Evolutionary conservation across 1,139 yeast species (phyloP), one percentile per base, ranked within the genome.

Genomic region (Yamadazyma friedrichii): DNA sequence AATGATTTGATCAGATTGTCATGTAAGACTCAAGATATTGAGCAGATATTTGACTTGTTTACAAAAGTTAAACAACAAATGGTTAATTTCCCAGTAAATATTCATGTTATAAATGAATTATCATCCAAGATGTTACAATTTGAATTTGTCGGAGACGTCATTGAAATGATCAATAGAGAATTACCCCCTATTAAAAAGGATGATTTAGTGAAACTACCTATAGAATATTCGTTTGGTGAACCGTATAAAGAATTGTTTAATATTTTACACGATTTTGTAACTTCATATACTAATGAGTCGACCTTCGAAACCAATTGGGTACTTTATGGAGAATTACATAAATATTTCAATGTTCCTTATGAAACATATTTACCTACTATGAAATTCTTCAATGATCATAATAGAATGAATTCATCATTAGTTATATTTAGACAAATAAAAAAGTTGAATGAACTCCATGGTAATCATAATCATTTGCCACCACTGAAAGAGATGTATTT

Each of bases 401-500:
- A 73, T 22, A 65, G 88, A 37, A 80, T 87, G 24, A 80, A 84
- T 48, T 82, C 83, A 13, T 80, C 94, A 1, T 64, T 84, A 38
- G 62, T 75, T 20, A 74, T 86, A 4, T 84, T 87, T 61, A 76
- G 85, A 46, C 80, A 78, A 48, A 65, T 85, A 64, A 76, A 82
- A 48, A 68, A 71, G 47, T 61, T 81, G 36, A 72, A 77, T 52
- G 81, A 81, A 55, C 65, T 75, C 15, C 81, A 78, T 38, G 84
- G 82, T 1, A 56, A 53, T 31, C 63, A 61, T 35, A 50, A 54
- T 31, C 57, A 63, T 45, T 53, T 73, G 6, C 80, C 84, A 10
- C 88, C 94, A 0, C 88, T 86, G 50, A 70, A 73, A 37, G 80
- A 80, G n/a, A 78, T 85, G 61, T 87, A 86, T 53, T 57, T 71